These are phyloP conservation scores for Penicillium freii DNA, from an alignment of 2,329 filamentous ascomycete genomes.

Conservation along the genomic window DNA sequence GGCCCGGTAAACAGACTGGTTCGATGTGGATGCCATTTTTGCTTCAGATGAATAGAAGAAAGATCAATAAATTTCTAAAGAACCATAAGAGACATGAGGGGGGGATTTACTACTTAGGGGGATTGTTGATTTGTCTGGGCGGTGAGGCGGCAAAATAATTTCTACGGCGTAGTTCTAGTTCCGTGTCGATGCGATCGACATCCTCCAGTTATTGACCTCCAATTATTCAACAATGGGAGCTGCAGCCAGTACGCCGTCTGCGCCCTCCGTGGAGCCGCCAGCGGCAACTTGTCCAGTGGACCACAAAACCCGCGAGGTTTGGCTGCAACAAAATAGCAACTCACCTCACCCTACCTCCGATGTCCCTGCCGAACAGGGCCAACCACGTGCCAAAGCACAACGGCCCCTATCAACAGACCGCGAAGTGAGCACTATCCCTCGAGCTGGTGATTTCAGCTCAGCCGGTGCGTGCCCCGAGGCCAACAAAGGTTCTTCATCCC, in stretches of 20 bases:
- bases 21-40: slow-evolving; percentile 37
- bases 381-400: slow-evolving; percentile 29
- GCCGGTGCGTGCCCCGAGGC: slow-evolving; percentile 22
- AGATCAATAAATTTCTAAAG: slow-evolving; percentile 1
- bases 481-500: slow-evolving; percentile 28
- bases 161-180: slow-evolving; percentile 9
- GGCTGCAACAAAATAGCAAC: slow-evolving; percentile 61
- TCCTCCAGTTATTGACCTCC: slow-evolving; percentile 16
- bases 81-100: slow-evolving; percentile 11
- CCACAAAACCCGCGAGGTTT: slow-evolving; percentile 81
- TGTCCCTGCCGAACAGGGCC: slow-evolving; percentile 27
- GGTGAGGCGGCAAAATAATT: slow-evolving; percentile 27
- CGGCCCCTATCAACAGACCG: slow-evolving; percentile 63
- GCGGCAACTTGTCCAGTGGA: slow-evolving; percentile 75
- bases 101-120: slow-evolving; percentile 16
- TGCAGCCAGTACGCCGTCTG: slow-evolving; percentile 37
- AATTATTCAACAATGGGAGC: slow-evolving; percentile 35
- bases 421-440: slow-evolving; percentile 76
- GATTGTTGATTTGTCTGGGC: slow-evolving; percentile 18
- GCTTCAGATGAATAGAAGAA: neutral
- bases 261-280: slow-evolving; percentile 28
- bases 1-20: slow-evolving; percentile 70
- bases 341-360: slow-evolving; percentile 36
- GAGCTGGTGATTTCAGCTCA: slow-evolving; percentile 46
- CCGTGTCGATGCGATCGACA: slow-evolving; percentile 13